A percentile compares a stretch with the other conserved stretches of the same genome.
These are phyloP conservation scores for Helotiales sp. DNA, from an alignment of 2,329 filamentous ascomycete species.

Conservation along the genomic window DNA sequence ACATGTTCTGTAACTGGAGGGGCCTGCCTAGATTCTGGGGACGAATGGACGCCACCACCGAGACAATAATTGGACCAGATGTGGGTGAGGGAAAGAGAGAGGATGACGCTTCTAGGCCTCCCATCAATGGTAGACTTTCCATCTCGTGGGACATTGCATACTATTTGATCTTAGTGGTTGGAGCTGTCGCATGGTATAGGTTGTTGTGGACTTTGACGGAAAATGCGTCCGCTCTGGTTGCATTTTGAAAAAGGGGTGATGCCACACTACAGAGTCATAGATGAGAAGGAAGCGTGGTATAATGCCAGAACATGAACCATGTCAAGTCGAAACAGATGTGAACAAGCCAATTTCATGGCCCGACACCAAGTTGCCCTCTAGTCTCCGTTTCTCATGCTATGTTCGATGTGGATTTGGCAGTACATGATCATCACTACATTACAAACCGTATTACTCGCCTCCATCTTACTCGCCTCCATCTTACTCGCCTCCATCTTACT, in stretches of 20 bases:
- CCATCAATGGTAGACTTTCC: slow-evolving; percentile 35
- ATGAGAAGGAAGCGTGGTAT: background rate
- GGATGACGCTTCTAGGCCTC: slow-evolving; percentile 28
- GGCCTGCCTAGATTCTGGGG: slow-evolving; percentile 88
- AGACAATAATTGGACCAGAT: slow-evolving; percentile 26
- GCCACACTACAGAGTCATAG: background rate
- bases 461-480: too few relatives aligned
- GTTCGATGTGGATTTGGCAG: background rate
- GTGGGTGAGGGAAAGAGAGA: slow-evolving; percentile 41
- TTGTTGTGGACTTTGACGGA: slow-evolving; percentile 72
- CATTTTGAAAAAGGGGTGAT: slow-evolving; percentile 19
- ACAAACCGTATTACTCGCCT: too few relatives aligned
- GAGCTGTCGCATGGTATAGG: slow-evolving; percentile 70
- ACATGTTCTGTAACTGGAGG: slow-evolving; percentile 91
- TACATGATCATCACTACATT: too few relatives aligned
- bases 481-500: too few relatives aligned
- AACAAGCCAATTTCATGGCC: background rate
- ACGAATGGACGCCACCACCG: slow-evolving; percentile 50
- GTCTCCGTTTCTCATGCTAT: background rate
- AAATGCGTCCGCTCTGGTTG: slow-evolving; percentile 51
- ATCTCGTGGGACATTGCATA: slow-evolving; percentile 73
- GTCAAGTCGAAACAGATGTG: background rate
- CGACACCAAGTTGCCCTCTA: too few relatives aligned
- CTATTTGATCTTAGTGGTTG: slow-evolving; percentile 72
- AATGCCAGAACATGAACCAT: background rate